These are phyloP conservation scores for Stephanocyclus meneghinianus DNA, from an alignment of 352 stramenopile species.

Conservation along the genomic window DNA sequence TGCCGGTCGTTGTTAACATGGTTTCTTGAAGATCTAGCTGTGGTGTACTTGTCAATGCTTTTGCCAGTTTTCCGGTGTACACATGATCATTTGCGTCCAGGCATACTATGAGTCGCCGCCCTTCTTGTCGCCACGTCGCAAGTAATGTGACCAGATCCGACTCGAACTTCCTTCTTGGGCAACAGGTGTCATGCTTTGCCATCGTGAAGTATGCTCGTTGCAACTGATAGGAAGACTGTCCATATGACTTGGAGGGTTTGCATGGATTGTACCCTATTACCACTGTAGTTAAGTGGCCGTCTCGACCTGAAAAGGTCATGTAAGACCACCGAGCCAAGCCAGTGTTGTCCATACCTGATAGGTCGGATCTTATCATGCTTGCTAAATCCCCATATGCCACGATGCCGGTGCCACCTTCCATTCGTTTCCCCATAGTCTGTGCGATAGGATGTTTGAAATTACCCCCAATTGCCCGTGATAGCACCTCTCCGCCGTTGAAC, in stretches of 20 bases:
- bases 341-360: too few relatives aligned
- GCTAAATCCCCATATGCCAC: too few relatives aligned
- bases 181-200: conserved; percentile 11
- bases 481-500: too few relatives aligned
- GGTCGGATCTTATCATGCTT: too few relatives aligned
- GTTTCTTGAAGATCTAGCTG: conserved; percentile 18
- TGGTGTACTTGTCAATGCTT: neutral
- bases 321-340: neutral
- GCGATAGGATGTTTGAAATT: too few relatives aligned
- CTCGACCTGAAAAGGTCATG: neutral
- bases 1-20: conserved; percentile 3
- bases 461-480: too few relatives aligned
- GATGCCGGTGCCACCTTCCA: too few relatives aligned
- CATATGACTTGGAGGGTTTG: neutral
- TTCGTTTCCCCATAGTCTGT: too few relatives aligned
- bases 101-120: conserved; percentile 15
- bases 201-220: conserved; percentile 25
- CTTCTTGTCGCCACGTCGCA: conserved; percentile 12
- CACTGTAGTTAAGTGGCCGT: neutral
- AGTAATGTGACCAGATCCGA: conserved; percentile 12
- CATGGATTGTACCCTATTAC: conserved; percentile 12
- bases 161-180: conserved; percentile 12
- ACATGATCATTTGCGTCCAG: conserved; percentile 8
- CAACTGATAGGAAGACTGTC: conserved; percentile 28
- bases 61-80: conserved; percentile 2